Evolutionary conservation across 352 stramenopile species (phyloP).

Genomic region (Phytopythium ostracodes): DNA sequence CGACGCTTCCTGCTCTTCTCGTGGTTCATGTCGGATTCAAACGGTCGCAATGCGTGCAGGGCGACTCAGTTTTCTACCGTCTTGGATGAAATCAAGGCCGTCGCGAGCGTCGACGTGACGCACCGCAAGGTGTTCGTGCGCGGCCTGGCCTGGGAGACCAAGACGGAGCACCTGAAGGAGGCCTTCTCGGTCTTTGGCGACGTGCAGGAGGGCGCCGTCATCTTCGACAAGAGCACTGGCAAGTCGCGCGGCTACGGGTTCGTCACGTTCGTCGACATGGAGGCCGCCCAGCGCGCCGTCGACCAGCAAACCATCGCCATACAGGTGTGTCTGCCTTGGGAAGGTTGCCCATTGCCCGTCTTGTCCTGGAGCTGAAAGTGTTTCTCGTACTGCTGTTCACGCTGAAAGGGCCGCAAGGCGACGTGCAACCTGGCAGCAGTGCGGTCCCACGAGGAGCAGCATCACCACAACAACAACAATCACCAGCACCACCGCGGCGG

Average conservation of each 20-base stretch:
- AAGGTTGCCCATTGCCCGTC: no score
- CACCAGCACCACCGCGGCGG: constrained; percentile 8
- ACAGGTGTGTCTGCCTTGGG: constrained; percentile 31
- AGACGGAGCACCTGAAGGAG: constrained; percentile 37
- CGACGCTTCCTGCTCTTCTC: no score
- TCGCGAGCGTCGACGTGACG: constrained; percentile 44
- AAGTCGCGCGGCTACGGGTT: constrained; percentile 68
- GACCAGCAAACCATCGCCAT: constrained; percentile 48
- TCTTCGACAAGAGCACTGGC: constrained; percentile 53
- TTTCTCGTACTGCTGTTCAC: not conserved
- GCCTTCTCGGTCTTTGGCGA: constrained; percentile 52
- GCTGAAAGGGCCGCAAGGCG: constrained; percentile 28
- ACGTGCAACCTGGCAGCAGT: constrained; percentile 55
- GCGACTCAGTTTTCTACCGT: constrained; percentile 56
- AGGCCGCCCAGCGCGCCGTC: constrained; percentile 43
- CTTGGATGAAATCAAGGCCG: constrained; percentile 52
- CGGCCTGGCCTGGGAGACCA: constrained; percentile 57
- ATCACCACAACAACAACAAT: constrained; percentile 27
- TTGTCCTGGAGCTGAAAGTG: not conserved
- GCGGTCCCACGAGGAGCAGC: constrained; percentile 29
- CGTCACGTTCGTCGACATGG: constrained; percentile 67
- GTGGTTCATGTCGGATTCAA: not conserved
- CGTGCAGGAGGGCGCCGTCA: constrained; percentile 54
- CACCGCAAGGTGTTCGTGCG: constrained; percentile 74
- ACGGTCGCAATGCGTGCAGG: constrained; percentile 17